phyloP scores from a whole-genome alignment of 495 filamentous ascomycete species.

The Neurospora sp. region DNA sequence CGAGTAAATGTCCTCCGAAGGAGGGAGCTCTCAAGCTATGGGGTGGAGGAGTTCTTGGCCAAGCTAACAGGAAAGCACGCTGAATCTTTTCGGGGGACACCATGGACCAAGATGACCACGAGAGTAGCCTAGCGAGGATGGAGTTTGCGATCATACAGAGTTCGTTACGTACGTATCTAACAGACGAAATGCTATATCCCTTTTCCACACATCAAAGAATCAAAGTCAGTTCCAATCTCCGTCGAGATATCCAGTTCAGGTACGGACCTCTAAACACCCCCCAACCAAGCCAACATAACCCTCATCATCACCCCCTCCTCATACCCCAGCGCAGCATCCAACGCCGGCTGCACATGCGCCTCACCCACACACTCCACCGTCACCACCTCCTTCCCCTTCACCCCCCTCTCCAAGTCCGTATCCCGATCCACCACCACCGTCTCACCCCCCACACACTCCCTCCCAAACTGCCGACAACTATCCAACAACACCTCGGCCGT shows the following conservation, averaged over 20 bases:
- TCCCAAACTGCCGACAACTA: constrained; percentile 7
- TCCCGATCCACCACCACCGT: not conserved
- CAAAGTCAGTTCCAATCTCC: no score
- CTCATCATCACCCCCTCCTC: constrained; percentile 7
- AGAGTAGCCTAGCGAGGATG: not conserved
- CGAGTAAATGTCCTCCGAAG: not conserved
- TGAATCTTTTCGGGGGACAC: not conserved
- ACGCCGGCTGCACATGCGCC: constrained; percentile 11
- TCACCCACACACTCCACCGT: constrained; percentile 13
- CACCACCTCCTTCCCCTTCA: constrained; percentile 2
- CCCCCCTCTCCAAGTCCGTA: not conserved
- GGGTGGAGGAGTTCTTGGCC: not conserved
- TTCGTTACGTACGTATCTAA: no score
- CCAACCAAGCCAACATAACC: constrained; percentile 8
- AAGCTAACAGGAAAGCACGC: not conserved
- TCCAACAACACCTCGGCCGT: constrained; percentile 13
- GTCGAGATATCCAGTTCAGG: no score
- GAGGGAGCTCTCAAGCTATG: no score
- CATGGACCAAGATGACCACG: not conserved
- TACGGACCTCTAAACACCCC: not conserved
- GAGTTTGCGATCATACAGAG: no score
- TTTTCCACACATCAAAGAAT: no score
- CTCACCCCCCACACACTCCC: not conserved
- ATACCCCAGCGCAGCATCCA: constrained; percentile 9
- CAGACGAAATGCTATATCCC: no score